Base-by-base conservation (phyloP, 2,329 filamentous ascomycete genomes). In the Fusarium armeniacum region DNA sequence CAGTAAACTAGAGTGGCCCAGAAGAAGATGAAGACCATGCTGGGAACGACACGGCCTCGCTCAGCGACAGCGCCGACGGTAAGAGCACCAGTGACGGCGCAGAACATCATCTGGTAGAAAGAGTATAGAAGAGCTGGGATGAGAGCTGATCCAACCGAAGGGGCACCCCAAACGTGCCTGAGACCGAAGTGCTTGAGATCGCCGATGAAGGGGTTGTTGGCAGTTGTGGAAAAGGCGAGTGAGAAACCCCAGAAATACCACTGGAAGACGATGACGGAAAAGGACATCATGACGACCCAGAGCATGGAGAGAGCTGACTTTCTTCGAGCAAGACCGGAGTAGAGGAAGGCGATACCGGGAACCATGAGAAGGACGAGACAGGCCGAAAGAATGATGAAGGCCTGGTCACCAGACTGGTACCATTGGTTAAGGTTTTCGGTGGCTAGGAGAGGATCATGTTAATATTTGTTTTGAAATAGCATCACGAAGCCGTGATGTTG, bases 201-300 rank as follows among this genome's bases (percentile, higher is more conserved):
- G 58, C 96, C 96, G 77, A 99, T 98, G 83, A 92, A 98, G 55
- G 93, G 91, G 82, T 93, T 98, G 72, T 88, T 93, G 6, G 91
- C 92, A 16, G 89, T 89, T 44, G 87, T 85, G 76, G 92, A 96
- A 82, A 98, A 98, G 54, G 95, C 94, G 66, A 99, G 86, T 16
- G 95, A 97, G 81, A 97, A 99, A 38, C 96, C 96, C 95, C 96
- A 98, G 81, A 99, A 98, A 78, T 98, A 98, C 96, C 96, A 99
- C 83, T 99, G 96, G 84, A 99, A 98, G 59, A 93, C 91, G 79
- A 98, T 87, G 78, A 98, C 90, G 49, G 93, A 94, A 78, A 92
- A 92, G 47, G 94, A 96, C 80, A 92, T 95, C 93, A 99, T 97
- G 83, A 92, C 94, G 16, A 95, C 94, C 93, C 94, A 98, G 77